phyloP scores from a whole-genome alignment of 129 eudicot genomes.

The Artemisia argyi region DNA sequence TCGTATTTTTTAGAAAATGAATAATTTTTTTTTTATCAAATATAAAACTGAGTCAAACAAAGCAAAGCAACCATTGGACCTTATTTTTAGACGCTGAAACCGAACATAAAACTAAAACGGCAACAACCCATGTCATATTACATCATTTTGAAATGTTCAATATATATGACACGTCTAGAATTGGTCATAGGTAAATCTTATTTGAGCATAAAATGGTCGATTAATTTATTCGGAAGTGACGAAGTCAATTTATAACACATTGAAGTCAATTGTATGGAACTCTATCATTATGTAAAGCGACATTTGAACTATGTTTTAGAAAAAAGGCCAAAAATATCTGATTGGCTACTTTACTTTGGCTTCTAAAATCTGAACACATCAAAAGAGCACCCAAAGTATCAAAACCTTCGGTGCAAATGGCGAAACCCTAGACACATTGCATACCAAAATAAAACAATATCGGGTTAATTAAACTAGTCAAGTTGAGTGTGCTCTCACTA shows the following conservation, averaged over 20 bases:
- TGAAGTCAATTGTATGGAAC: slow-evolving; percentile 10
- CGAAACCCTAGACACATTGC: too few species aligned
- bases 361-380: background rate
- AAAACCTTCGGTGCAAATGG: too few species aligned
- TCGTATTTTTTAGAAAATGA: too few species aligned
- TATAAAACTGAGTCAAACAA: background rate
- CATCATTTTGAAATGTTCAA: slow-evolving; percentile 24
- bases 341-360: background rate
- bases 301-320: background rate
- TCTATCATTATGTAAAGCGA: slow-evolving; percentile 27
- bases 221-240: slow-evolving; percentile 2
- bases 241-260: background rate
- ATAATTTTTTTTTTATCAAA: background rate
- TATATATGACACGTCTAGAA: slow-evolving; percentile 19
- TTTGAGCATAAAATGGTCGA: slow-evolving; percentile 1
- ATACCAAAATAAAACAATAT: too few species aligned
- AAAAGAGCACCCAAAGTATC: background rate
- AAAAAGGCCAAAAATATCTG: background rate
- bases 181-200: slow-evolving; percentile 13
- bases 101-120: background rate
- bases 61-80: background rate
- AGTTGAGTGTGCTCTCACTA: too few species aligned
- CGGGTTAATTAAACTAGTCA: too few species aligned
- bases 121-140: slow-evolving; percentile 4
- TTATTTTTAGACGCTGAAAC: background rate